Evolutionary conservation across 1,284 basidiomycete genomes (phyloP), one percentile per base, ranked within the genome.

Genomic region (Fomitiporia mediterranea): DNA sequence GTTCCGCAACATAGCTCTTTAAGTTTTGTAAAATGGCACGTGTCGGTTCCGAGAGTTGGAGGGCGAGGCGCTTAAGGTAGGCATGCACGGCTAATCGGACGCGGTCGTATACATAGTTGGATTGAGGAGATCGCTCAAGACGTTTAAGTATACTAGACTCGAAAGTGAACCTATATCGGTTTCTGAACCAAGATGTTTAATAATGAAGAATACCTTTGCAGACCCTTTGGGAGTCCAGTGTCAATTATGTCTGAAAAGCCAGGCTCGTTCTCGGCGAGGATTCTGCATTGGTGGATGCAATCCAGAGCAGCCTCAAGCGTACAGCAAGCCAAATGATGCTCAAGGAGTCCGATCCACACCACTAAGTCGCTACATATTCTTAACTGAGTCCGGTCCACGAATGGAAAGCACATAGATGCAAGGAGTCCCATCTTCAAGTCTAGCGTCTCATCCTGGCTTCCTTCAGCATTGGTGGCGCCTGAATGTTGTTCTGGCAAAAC

Each of bases 321-420:
- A 19, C 21, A 21, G 9, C 35, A 1, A 9, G 34, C 42, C 13
- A 58, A 25, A 21, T 11, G 19, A 25, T 47, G 23, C 30, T 58
- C 51, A 32, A 58, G 38, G n/a, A 49, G 38, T 19, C 53, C 11
- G 23, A 58, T 49, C 51, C 51, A 58, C 11, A 42, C 35, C 37
- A 50, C 38, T 9, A 58, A 53, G 25, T 53, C 46, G 15, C 51
- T 19, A 34, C 56, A 53, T 8, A 58, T 17, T 32, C 52, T 53
- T 7, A 58, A 37, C 37, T 58, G 52, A 19, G 27, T 42, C 25
- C 19, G 28, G 25, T 47, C 44, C 15, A 39, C 51, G 3, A 21
- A 28, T 25, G 56, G 51, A 21, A 58, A 53, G 30, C 51, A 54
- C 25, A 58, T 54, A 7, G 56, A 52, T 25, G 56, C 53, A 23